Evolutionary conservation across 306 rosid genomes (phyloP).

Genomic region (Sindora glabra): DNA sequence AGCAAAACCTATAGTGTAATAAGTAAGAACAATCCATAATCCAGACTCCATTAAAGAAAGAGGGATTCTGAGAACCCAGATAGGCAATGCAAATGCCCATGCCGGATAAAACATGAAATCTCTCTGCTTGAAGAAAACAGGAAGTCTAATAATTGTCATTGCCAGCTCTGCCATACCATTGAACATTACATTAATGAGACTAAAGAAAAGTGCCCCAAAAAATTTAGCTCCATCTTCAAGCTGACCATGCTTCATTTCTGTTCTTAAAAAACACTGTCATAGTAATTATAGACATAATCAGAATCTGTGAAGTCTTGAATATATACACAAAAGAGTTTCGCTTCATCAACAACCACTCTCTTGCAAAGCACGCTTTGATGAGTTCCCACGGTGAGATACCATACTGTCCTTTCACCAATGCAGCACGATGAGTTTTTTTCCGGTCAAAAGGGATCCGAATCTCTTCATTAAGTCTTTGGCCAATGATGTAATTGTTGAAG

Average conservation of each 20-base stretch:
- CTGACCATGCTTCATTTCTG: slow-evolving; percentile 41
- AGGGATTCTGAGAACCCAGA: slow-evolving; percentile 65
- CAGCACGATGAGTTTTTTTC: slow-evolving; percentile 27
- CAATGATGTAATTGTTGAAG: slow-evolving; percentile 29
- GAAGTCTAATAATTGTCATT: slow-evolving; percentile 47
- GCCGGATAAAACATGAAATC: slow-evolving; percentile 55
- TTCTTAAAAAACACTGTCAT: slow-evolving; percentile 55
- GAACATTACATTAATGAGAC: slow-evolving; percentile 61
- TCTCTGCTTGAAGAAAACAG: slow-evolving; percentile 61
- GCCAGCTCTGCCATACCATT: slow-evolving; percentile 60
- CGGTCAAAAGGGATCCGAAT: slow-evolving; percentile 37
- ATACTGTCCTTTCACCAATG: slow-evolving; percentile 46
- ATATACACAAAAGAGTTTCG: slow-evolving; percentile 49
- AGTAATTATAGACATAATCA: slow-evolving; percentile 36
- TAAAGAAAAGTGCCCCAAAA: slow-evolving; percentile 53
- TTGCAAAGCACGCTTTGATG: slow-evolving; percentile 58
- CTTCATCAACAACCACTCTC: slow-evolving; percentile 65
- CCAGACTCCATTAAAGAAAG: slow-evolving; percentile 64
- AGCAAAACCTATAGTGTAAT: slow-evolving; percentile 74
- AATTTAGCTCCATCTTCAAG: slow-evolving; percentile 50
- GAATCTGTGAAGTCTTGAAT: slow-evolving; percentile 57
- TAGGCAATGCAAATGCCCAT: slow-evolving; percentile 72
- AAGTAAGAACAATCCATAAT: slow-evolving; percentile 61
- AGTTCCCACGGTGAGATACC: slow-evolving; percentile 58
- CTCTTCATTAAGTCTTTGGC: slow-evolving; percentile 28